These are phyloP conservation scores for Scopulariopsis brevicaulis DNA, from an alignment of 2,329 filamentous ascomycete genomes.

Conservation along the genomic window DNA sequence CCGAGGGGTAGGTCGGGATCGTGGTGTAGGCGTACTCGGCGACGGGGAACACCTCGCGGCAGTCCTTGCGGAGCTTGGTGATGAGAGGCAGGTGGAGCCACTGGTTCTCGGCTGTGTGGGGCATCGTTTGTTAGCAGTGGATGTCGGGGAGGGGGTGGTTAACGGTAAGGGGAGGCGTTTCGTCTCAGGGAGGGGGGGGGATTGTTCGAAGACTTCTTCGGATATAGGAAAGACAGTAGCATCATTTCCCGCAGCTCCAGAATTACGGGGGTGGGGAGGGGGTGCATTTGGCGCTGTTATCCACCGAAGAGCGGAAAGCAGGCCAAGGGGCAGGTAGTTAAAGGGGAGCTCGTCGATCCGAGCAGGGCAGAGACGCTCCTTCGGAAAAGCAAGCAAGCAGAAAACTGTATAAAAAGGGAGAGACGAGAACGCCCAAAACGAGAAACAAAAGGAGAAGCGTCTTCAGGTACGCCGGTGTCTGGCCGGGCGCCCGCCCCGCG, in stretches of 20 bases:
- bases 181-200: not conserved
- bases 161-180: not conserved
- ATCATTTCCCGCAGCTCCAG: constrained; percentile 1
- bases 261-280: not conserved
- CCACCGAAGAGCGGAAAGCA: not conserved
- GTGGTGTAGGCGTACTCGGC: constrained; percentile 99
- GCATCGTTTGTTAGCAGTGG: not conserved
- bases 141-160: not conserved
- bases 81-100: constrained; percentile 97
- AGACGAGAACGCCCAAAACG: constrained; percentile 4
- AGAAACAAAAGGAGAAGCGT: constrained; percentile 7
- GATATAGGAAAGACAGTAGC: not conserved
- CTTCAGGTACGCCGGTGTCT: constrained; percentile 1
- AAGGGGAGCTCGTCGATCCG: not conserved
- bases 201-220: not conserved
- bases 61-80: constrained; percentile 89
- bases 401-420: not conserved
- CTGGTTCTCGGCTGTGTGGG: constrained; percentile 79
- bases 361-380: not conserved
- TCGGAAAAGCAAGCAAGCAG: not conserved
- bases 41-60: constrained; percentile 92
- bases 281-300: not conserved
- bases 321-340: not conserved
- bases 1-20: constrained; percentile 96
- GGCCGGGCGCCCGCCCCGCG: not conserved